Evolutionary conservation across 1,139 yeast genomes (phyloP).

Genomic region (Lodderomyces metapsilosis): DNA sequence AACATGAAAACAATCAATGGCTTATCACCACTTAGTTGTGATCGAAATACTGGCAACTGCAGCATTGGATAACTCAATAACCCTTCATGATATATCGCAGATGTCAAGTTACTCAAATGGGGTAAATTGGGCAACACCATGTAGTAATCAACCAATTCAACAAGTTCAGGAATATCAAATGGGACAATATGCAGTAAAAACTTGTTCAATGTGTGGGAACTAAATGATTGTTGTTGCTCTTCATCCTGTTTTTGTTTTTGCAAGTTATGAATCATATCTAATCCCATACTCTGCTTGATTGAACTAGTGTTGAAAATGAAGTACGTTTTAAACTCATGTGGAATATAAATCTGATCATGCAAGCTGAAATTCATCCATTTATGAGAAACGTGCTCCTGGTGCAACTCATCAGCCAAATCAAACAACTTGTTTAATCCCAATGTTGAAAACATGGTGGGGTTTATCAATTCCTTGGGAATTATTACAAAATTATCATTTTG

Average conservation of each 20-base stretch:
- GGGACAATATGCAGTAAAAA: slow-evolving; percentile 31
- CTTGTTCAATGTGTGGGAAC: slow-evolving; percentile 15
- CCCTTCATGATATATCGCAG: slow-evolving; percentile 18
- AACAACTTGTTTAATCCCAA: slow-evolving; percentile 22
- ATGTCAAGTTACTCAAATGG: slow-evolving; percentile 2
- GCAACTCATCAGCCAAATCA: slow-evolving; percentile 8
- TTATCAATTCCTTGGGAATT: slow-evolving; percentile 24
- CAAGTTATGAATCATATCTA: slow-evolving; percentile 1
- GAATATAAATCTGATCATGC: slow-evolving; percentile 17
- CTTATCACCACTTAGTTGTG: slow-evolving; percentile 19
- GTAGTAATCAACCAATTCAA: slow-evolving; percentile 30
- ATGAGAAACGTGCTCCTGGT: background rate
- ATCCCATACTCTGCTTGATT: slow-evolving; percentile 1
- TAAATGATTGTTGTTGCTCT: background rate
- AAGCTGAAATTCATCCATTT: slow-evolving; percentile 15
- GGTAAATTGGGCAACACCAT: slow-evolving; percentile 29
- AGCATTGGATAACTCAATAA: slow-evolving; percentile 18
- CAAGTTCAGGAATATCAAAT: slow-evolving; percentile 31
- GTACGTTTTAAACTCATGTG: slow-evolving; percentile 27
- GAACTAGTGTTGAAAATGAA: slow-evolving; percentile 32
- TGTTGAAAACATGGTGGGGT: slow-evolving; percentile 17
- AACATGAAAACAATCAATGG: slow-evolving; percentile 38
- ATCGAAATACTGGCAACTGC: slow-evolving; percentile 23
- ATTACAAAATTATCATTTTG: slow-evolving; percentile 18
- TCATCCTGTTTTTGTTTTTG: background rate